These are phyloP conservation scores for Phytophthora idaei DNA, from an alignment of 352 stramenopile genomes.

Conservation along the genomic window DNA sequence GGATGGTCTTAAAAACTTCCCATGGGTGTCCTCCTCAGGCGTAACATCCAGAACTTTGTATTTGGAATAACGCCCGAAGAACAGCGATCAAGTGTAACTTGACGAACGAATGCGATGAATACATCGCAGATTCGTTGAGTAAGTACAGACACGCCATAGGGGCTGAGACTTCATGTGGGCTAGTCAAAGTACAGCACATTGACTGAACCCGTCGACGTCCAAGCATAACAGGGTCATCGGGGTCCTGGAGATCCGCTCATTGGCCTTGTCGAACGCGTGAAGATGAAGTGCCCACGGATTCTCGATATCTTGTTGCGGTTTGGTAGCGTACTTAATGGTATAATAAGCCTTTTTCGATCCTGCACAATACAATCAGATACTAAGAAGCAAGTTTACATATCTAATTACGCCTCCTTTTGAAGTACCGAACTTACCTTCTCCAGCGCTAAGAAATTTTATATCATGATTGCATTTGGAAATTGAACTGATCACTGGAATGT, in stretches of 20 bases:
- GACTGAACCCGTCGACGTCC: constrained; percentile 11
- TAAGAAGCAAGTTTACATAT: too few species aligned
- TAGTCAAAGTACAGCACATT: constrained; percentile 8
- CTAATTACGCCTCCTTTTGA: too few species aligned
- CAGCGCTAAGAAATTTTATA: constrained; percentile 12
- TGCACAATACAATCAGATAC: neutral
- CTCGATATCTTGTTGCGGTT: constrained; percentile 9
- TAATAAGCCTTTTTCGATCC: constrained; percentile 19
- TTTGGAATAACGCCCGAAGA: neutral
- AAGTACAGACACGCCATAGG: constrained; percentile 2
- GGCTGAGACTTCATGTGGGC: constrained; percentile 4
- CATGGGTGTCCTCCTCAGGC: neutral
- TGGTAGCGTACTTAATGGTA: constrained; percentile 19
- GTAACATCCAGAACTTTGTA: neutral
- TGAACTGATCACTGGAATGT: neutral
- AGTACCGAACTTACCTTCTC: constrained; percentile 3
- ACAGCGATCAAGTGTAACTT: neutral
- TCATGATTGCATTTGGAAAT: constrained; percentile 15
- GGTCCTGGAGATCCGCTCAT: neutral
- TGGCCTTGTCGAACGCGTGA: constrained; percentile 14
- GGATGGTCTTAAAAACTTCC: neutral
- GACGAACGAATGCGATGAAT: constrained; percentile 2
- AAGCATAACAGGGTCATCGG: neutral
- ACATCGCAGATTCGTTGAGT: constrained; percentile 2
- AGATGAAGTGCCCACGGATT: constrained; percentile 9